phyloP scores from a whole-genome alignment of 805 yeast genomes.

The Novakomyces olei region DNA sequence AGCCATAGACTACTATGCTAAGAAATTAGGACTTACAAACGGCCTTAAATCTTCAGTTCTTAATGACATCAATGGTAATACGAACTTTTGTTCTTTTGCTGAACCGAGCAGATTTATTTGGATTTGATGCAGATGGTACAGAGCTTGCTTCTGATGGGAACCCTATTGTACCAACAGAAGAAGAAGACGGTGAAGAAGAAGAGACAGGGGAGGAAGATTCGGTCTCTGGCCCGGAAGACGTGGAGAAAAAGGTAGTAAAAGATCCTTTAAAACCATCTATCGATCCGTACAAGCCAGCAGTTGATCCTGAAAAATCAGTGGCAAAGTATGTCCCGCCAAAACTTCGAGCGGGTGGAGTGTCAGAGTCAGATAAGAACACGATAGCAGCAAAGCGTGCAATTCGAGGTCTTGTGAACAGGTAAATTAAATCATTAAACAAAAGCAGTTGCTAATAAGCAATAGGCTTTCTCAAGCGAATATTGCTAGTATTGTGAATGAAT shows the following conservation, averaged over 20 bases:
- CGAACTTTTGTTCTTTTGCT: neutral
- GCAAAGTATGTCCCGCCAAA: conserved; percentile 73
- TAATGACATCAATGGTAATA: neutral
- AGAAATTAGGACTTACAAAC: conserved; percentile 46
- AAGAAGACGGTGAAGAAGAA: conserved; percentile 11
- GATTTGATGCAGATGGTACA: conserved; percentile 3
- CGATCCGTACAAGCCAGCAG: conserved; percentile 2
- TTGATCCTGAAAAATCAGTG: conserved; percentile 16
- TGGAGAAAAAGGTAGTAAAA: conserved; percentile 12
- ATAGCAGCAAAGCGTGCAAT: conserved; percentile 18
- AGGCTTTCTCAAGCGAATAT: conserved; percentile 76
- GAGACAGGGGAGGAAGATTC: conserved; percentile 7
- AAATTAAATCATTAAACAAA: conserved; percentile 38
- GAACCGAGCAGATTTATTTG: neutral
- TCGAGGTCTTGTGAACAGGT: conserved; percentile 26
- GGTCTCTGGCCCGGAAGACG: neutral
- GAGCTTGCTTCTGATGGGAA: conserved; percentile 1
- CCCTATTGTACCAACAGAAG: conserved; percentile 4
- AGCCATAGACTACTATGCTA: conserved; percentile 65
- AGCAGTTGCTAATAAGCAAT: conserved; percentile 71
- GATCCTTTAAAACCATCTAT: conserved; percentile 38
- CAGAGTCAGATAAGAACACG: too few relatives aligned
- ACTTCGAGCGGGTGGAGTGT: too few relatives aligned
- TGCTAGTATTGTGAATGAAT: conserved; percentile 41
- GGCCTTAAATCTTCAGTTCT: conserved; percentile 3